Conservation (phyloP, 1,139 yeast species). For the Geotrichum bryndzae region DNA sequence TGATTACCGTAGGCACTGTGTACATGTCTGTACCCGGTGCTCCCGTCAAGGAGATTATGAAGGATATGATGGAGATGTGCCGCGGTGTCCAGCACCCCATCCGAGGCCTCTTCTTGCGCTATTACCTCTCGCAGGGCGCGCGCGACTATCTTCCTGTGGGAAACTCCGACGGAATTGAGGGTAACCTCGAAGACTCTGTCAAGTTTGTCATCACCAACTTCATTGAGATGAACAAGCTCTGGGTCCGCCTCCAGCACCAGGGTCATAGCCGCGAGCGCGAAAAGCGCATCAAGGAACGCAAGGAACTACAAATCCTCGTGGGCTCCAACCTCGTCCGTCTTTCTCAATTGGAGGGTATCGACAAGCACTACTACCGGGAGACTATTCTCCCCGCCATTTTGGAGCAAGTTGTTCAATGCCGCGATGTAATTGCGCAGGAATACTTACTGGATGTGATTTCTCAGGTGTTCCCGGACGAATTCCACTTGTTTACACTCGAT, state of each 20-base stretch:
- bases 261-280: slow-evolving; percentile 84
- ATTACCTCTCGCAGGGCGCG: slow-evolving; percentile 79
- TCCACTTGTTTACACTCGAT: slow-evolving; percentile 71
- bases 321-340: slow-evolving; percentile 88
- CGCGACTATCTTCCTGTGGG: slow-evolving; percentile 59
- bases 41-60: slow-evolving; percentile 80
- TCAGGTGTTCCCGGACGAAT: slow-evolving; percentile 92
- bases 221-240: slow-evolving; percentile 92
- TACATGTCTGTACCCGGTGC: slow-evolving; percentile 74
- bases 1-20: slow-evolving; percentile 93
- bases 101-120: slow-evolving; percentile 76
- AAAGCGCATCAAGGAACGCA: slow-evolving; percentile 70
- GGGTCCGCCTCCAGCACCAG: slow-evolving; percentile 95
- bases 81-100: slow-evolving; percentile 97
- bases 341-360: slow-evolving; percentile 79
- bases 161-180: slow-evolving; percentile 33
- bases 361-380: slow-evolving; percentile 52
- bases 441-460: slow-evolving; percentile 83
- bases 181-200: slow-evolving; percentile 57
- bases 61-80: slow-evolving; percentile 97
- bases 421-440: slow-evolving; percentile 87
- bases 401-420: slow-evolving; percentile 88
- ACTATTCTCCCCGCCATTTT: slow-evolving; percentile 71
- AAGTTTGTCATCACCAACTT: slow-evolving; percentile 77
- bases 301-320: slow-evolving; percentile 82